A percentile compares a stretch with the other conserved stretches of the same genome.
phyloP scores from a whole-genome alignment of 2,329 filamentous ascomycete genomes.

The Arthroderma uncinatum region DNA sequence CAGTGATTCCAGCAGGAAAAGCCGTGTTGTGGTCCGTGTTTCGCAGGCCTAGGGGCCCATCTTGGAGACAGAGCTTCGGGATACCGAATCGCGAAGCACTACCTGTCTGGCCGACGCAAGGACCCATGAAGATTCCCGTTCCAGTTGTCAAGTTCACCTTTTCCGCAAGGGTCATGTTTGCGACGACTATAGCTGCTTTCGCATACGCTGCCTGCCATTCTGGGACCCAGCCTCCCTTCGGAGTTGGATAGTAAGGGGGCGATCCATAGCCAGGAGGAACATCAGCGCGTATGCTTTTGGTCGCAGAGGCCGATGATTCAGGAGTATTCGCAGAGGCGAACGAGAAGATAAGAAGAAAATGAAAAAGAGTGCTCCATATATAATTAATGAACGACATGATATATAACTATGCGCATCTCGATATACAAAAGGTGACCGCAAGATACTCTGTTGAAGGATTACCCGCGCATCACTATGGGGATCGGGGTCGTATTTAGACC shows the following conservation, averaged over 20 bases:
- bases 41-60: constrained; percentile 59
- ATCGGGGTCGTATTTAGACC: neutral
- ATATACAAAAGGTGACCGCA: neutral
- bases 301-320: neutral
- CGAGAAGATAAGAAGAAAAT: neutral
- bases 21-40: constrained; percentile 64
- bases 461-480: neutral
- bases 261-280: constrained; percentile 15
- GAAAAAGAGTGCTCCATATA: neutral
- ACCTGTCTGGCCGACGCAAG: constrained; percentile 66
- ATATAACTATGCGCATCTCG: neutral
- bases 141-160: constrained; percentile 69
- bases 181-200: constrained; percentile 57
- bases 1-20: constrained; percentile 69
- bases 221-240: constrained; percentile 58
- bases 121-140: constrained; percentile 60
- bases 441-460: neutral
- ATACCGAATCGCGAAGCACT: constrained; percentile 60
- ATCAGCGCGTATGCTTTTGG: neutral
- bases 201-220: constrained; percentile 60
- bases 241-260: constrained; percentile 60
- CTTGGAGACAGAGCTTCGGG: constrained; percentile 59
- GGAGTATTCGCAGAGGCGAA: neutral
- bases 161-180: constrained; percentile 66
- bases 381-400: neutral